Evolutionary conservation across 768 basidiomycete genomes (phyloP), one percentile per base, ranked within the genome.

Genomic region (Lyophyllum semitale): DNA sequence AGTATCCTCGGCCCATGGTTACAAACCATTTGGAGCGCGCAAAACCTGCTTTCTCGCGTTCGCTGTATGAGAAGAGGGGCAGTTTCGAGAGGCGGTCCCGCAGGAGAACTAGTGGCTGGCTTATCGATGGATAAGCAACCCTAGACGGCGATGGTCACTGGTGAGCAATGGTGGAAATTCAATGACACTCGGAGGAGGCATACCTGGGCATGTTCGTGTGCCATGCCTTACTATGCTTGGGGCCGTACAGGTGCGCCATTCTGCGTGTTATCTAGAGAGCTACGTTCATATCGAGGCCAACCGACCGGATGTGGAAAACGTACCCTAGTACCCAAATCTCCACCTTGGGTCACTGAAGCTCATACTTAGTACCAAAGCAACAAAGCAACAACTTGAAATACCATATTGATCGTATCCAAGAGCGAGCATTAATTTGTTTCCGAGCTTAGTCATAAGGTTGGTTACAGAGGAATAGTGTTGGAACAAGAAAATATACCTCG

Each of bases 391-490:
- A 12, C 45, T 13, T 15, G 4, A 11, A 23, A 47, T 8, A 41
- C 80, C 81, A 60, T 82, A 83, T 60, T 82, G 71, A 17, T 73
- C 49, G 57, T 83, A 82, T 2, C 80, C 78, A 5, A 80, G 67
- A 0, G 73, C 61, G 1, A 78, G 56, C 80, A 84, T 84, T 32
- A 84, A 51, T 54, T 81, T 82, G 50, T 80, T 66, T 2, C 70
- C 72, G 8, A 81, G 69, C 78, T 81, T 25, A 11, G 35, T 17
- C 35, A 33, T 8, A 22, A 23, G 0, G 17, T 48, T 38, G 44
- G 12, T 12, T 15, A 23, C 12, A 50, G 25, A 25, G 32, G 20
- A 54, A 22, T 13, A 13, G 44, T 38, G 23, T 17, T n/a, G n/a
- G 26, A n/a, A 26, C 49, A 7, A 71, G 70, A 41, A 71, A 74